These are phyloP conservation scores for Hypoxylon trugodes DNA, from an alignment of 495 filamentous ascomycete species.

Conservation along the genomic window DNA sequence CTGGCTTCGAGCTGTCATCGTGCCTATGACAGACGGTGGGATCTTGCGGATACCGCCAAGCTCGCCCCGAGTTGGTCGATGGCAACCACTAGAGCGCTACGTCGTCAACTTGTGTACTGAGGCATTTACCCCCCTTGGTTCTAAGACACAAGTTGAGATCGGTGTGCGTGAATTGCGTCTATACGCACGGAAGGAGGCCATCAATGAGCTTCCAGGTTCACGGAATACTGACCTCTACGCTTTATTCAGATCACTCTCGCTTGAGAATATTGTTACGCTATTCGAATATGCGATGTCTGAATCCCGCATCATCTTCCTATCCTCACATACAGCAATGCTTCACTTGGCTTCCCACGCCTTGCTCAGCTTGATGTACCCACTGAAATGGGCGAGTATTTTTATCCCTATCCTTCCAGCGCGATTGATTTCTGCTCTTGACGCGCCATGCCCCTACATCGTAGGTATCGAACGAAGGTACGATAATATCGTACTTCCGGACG, in stretches of 20 bases:
- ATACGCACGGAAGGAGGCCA: conserved; percentile 90
- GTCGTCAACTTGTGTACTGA: conserved; percentile 98
- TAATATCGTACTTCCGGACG: conserved; percentile 88
- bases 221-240: conserved; percentile 93
- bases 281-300: conserved; percentile 94
- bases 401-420: conserved; percentile 91
- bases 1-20: conserved; percentile 90
- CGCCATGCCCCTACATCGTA: conserved; percentile 96
- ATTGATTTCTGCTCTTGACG: conserved; percentile 87
- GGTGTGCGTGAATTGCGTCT: conserved; percentile 88
- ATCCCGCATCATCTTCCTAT: conserved; percentile 93
- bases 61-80: conserved; percentile 91
- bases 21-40: conserved; percentile 91
- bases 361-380: conserved; percentile 83
- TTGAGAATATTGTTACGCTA: conserved; percentile 89
- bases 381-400: conserved; percentile 91
- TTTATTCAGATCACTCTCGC: conserved; percentile 85
- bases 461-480: conserved; percentile 95
- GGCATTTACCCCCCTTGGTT: conserved; percentile 87
- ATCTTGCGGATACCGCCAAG: conserved; percentile 84
- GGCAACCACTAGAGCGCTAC: conserved; percentile 96
- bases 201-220: conserved; percentile 92
- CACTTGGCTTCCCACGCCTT: conserved; percentile 88
- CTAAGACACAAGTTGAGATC: conserved; percentile 94
- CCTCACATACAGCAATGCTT: conserved; percentile 95